A percentile compares a stretch with the other conserved stretches of the same genome.
These are phyloP conservation scores for Epichloe gansuensis DNA, from an alignment of 2,329 filamentous ascomycete genomes.

Conservation along the genomic window DNA sequence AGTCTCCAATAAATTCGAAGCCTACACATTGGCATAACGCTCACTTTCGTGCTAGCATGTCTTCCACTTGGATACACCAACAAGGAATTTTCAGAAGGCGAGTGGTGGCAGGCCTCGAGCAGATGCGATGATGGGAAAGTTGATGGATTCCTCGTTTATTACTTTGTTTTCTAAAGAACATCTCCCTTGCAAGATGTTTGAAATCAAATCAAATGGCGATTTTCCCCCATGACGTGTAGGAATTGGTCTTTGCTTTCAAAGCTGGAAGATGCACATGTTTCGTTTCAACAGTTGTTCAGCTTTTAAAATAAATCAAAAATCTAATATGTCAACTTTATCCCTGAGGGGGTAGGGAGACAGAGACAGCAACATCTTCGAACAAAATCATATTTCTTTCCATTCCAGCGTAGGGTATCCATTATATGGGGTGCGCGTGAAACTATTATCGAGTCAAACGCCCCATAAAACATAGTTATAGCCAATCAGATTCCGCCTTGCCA, in stretches of 20 bases:
- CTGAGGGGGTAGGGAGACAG: too few relatives aligned
- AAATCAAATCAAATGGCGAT: not conserved
- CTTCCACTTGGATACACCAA: not conserved
- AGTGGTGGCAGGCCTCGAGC: not conserved
- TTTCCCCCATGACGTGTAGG: not conserved
- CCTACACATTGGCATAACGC: not conserved
- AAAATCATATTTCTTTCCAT: too few relatives aligned
- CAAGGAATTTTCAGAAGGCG: not conserved
- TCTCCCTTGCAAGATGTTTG: not conserved
- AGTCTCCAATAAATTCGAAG: not conserved
- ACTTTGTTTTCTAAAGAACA: not conserved
- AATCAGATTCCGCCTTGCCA: not conserved
- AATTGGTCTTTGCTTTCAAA: not conserved
- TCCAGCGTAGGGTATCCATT: too few relatives aligned
- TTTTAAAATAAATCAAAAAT: too few relatives aligned
- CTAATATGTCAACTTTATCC: too few relatives aligned
- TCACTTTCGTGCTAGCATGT: not conserved
- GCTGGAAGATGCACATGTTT: too few relatives aligned
- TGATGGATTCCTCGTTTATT: not conserved
- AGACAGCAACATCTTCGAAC: too few relatives aligned
- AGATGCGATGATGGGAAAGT: not conserved
- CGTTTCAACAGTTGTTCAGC: too few relatives aligned
- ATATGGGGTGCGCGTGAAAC: too few relatives aligned
- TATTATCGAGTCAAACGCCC: too few relatives aligned
- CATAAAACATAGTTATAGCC: not conserved